Percentiles rank a stretch among this genome's conserved stretches.
These are phyloP conservation scores for Ustilago cynodontis DNA, from an alignment of 1,284 basidiomycete genomes.

Conservation along the genomic window DNA sequence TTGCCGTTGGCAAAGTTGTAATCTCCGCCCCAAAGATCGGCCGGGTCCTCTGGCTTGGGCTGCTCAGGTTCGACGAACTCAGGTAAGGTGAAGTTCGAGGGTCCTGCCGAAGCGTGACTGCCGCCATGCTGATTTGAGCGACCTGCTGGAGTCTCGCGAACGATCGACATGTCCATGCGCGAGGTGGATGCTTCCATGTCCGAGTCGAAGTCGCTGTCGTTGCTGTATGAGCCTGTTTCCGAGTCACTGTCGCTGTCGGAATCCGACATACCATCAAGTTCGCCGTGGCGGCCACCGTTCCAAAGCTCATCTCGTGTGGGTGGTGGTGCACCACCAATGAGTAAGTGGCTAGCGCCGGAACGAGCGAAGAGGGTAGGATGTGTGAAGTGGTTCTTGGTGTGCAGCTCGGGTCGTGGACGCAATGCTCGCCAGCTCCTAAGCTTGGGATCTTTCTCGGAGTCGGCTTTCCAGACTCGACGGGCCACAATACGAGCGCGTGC, in stretches of 20 bases:
- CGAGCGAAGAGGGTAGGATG: conserved; percentile 58
- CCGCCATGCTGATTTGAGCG: conserved; percentile 11
- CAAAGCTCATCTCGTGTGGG: conserved; percentile 29
- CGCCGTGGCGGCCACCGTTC: conserved; percentile 24
- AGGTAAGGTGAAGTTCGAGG: conserved; percentile 28
- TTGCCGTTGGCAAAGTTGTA: conserved; percentile 52
- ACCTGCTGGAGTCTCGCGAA: conserved; percentile 10
- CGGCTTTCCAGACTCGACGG: conserved; percentile 43
- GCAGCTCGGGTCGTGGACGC: conserved; percentile 38
- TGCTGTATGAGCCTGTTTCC: conserved; percentile 40
- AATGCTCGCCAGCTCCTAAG: conserved; percentile 36
- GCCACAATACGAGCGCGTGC: conserved; percentile 45
- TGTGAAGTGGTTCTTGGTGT: conserved; percentile 55
- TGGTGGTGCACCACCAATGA: conserved; percentile 47
- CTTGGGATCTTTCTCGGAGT: conserved; percentile 19
- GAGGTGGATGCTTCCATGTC: conserved; percentile 38
- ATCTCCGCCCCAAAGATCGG: conserved; percentile 51
- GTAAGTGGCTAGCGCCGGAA: conserved; percentile 46
- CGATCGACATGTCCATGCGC: conserved; percentile 42
- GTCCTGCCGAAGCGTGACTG: conserved; percentile 9
- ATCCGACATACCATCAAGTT: conserved; percentile 33
- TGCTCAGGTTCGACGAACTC: conserved; percentile 46
- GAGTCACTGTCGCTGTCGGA: conserved; percentile 41
- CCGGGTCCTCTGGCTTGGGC: conserved; percentile 48
- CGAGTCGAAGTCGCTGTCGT: conserved; percentile 44